Evolutionary conservation across 2,329 filamentous ascomycete species (phyloP).

Genomic region (Clathrospora elynae): DNA sequence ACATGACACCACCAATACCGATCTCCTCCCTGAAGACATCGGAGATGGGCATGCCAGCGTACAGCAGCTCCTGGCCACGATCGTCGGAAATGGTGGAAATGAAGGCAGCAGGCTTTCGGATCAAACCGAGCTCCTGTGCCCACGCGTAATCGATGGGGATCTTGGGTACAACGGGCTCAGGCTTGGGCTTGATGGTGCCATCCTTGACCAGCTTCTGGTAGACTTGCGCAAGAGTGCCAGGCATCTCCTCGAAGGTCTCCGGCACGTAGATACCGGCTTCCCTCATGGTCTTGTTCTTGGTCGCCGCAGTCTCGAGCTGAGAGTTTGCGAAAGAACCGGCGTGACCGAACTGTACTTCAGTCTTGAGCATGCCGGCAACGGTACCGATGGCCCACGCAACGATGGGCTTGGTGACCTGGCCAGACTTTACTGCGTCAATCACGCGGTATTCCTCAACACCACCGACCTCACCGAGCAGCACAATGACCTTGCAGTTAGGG

Average conservation of each 20-base stretch:
- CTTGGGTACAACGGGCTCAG: constrained; percentile 94
- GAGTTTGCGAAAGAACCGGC: constrained; percentile 99
- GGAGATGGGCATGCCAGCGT: constrained; percentile 99
- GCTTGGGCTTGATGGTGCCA: constrained; percentile 81
- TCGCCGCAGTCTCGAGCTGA: constrained; percentile 92
- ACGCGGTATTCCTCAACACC: constrained; percentile 99
- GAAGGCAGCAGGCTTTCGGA: constrained; percentile 99
- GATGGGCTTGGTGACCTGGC: constrained; percentile 95
- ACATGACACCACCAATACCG: constrained; percentile 99
- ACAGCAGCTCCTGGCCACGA: constrained; percentile 98
- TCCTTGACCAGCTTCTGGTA: constrained; percentile 87
- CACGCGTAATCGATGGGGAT: constrained; percentile 99
- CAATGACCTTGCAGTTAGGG: constrained; percentile 94
- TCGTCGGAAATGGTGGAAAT: constrained; percentile 99
- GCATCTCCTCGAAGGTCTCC: constrained; percentile 96
- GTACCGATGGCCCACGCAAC: constrained; percentile 99
- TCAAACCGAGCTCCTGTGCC: constrained; percentile 98
- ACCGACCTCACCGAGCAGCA: constrained; percentile 96
- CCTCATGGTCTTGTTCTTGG: constrained; percentile 97
- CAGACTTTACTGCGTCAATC: constrained; percentile 95
- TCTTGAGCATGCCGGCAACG: constrained; percentile 99
- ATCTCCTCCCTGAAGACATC: constrained; percentile 99
- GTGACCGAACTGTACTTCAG: constrained; percentile 99
- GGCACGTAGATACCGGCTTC: constrained; percentile 95
- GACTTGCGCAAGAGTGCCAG: constrained; percentile 73